Percentiles rank a stretch among this genome's conserved stretches.
Evolutionary conservation across 768 basidiomycete genomes (phyloP).

Genomic region (Lentinula aciculospora): DNA sequence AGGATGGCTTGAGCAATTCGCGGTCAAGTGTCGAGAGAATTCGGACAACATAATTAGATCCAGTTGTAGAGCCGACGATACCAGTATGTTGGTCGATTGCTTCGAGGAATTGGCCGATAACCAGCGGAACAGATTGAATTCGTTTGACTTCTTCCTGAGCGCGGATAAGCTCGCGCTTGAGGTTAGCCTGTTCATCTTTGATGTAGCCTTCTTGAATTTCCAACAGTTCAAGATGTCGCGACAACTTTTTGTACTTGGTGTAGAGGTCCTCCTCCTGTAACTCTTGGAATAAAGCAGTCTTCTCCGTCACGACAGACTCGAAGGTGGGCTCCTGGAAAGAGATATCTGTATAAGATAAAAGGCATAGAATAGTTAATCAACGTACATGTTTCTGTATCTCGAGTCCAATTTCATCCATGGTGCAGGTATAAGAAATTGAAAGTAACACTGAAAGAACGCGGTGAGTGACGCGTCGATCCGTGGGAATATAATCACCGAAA

Average conservation of each 20-base stretch:
- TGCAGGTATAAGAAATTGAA: slow-evolving; percentile 14
- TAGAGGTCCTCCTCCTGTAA: slow-evolving; percentile 93
- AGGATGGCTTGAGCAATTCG: slow-evolving; percentile 94
- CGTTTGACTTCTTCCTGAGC: slow-evolving; percentile 99
- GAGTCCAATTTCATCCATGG: slow-evolving; percentile 90
- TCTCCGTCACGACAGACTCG: slow-evolving; percentile 83
- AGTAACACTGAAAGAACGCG: neutral
- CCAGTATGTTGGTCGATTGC: slow-evolving; percentile 96
- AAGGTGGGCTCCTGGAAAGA: slow-evolving; percentile 78
- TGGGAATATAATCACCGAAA: neutral
- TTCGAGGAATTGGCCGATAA: slow-evolving; percentile 99
- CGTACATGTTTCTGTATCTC: slow-evolving; percentile 74
- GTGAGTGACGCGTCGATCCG: slow-evolving; percentile 6
- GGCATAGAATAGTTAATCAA: neutral
- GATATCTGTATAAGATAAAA: slow-evolving; percentile 3
- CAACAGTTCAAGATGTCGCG: slow-evolving; percentile 92
- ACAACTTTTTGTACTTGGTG: slow-evolving; percentile 94
- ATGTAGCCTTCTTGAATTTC: slow-evolving; percentile 95
- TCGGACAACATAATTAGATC: slow-evolving; percentile 96
- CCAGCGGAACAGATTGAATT: slow-evolving; percentile 96
- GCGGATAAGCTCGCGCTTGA: slow-evolving; percentile 95
- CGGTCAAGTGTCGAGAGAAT: slow-evolving; percentile 96
- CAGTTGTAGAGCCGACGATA: slow-evolving; percentile 97
- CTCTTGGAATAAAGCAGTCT: slow-evolving; percentile 80
- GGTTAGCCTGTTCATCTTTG: slow-evolving; percentile 96